Percentiles rank a stretch among this genome's conserved stretches.
These are phyloP conservation scores for Aschersonia sp. DNA, from an alignment of 2,329 filamentous ascomycete species.

Conservation along the genomic window DNA sequence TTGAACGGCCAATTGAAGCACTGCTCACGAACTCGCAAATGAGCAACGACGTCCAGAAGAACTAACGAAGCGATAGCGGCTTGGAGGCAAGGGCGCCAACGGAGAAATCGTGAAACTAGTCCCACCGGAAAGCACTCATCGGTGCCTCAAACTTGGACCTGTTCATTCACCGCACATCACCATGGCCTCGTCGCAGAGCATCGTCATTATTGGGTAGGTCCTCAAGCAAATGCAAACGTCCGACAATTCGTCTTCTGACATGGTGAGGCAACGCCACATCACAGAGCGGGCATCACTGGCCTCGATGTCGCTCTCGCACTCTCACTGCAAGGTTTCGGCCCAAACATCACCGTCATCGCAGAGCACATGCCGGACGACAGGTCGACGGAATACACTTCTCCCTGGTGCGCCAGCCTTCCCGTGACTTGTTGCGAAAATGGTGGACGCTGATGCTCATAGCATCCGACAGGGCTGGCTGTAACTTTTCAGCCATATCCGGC, in stretches of 20 bases:
- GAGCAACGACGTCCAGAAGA: too few species aligned
- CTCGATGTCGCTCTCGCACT: slow-evolving; percentile 23
- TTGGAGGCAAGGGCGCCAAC: too few species aligned
- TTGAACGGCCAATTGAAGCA: too few species aligned
- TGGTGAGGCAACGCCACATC: not conserved
- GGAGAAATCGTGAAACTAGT: too few species aligned
- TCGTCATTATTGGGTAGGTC: slow-evolving; percentile 11
- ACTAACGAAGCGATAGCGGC: too few species aligned
- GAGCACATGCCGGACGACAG: slow-evolving; percentile 21
- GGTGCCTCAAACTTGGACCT: too few species aligned
- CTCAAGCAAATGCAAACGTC: not conserved
- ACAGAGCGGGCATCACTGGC: slow-evolving; percentile 23
- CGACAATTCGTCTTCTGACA: not conserved
- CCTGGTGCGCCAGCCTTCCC: slow-evolving; percentile 15
- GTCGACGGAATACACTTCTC: slow-evolving; percentile 21
- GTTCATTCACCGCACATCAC: not conserved
- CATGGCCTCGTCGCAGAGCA: slow-evolving; percentile 2
- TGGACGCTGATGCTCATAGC: not conserved
- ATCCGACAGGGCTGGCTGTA: slow-evolving; percentile 23
- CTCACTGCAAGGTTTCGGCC: slow-evolving; percentile 17
- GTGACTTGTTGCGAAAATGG: not conserved
- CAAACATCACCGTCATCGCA: slow-evolving; percentile 20
- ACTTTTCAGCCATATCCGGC: slow-evolving; percentile 29
- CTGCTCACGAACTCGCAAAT: too few species aligned
- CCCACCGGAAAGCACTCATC: too few species aligned